Percentiles rank a stretch among this genome's conserved stretches.
These are phyloP conservation scores for Leishmania arabica DNA, from an alignment of 208 protist genomes.

Conservation along the genomic window DNA sequence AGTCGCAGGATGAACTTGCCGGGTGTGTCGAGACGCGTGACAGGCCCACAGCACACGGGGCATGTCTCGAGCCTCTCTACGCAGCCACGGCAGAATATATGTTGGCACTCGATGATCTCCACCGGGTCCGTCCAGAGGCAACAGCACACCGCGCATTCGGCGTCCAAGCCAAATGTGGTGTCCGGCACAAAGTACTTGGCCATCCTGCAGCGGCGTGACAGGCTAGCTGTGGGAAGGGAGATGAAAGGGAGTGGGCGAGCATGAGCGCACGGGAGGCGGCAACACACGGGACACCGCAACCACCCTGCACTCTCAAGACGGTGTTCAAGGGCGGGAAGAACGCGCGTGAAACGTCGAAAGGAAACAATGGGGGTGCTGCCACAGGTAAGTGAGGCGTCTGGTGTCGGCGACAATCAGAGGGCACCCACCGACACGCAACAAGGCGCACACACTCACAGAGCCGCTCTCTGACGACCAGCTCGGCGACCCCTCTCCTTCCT, in stretches of 20 bases:
- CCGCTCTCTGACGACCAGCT: not conserved
- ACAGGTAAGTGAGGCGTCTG: not conserved
- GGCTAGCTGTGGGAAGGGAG: not conserved
- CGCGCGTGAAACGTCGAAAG: not conserved
- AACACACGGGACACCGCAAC: not conserved
- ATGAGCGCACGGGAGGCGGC: not conserved
- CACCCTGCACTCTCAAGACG: not conserved
- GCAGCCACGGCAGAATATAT: constrained; percentile 66
- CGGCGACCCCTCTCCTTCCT: not conserved
- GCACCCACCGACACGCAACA: not conserved
- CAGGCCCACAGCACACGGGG: constrained; percentile 43
- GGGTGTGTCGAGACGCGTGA: constrained; percentile 29
- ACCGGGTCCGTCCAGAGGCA: constrained; percentile 48
- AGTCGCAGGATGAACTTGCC: constrained; percentile 54
- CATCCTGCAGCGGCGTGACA: constrained; percentile 11
- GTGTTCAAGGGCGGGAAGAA: not conserved
- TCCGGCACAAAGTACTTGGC: constrained; percentile 53
- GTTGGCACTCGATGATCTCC: constrained; percentile 50
- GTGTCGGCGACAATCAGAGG: not conserved
- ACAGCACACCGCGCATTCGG: constrained; percentile 50
- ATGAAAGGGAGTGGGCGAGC: not conserved
- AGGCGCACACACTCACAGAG: not conserved
- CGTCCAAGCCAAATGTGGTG: constrained; percentile 42
- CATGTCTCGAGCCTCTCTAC: constrained; percentile 39
- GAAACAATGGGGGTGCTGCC: not conserved